Base-by-base conservation (phyloP, 1,139 yeast species). In the Yamadazyma triangularis region DNA sequence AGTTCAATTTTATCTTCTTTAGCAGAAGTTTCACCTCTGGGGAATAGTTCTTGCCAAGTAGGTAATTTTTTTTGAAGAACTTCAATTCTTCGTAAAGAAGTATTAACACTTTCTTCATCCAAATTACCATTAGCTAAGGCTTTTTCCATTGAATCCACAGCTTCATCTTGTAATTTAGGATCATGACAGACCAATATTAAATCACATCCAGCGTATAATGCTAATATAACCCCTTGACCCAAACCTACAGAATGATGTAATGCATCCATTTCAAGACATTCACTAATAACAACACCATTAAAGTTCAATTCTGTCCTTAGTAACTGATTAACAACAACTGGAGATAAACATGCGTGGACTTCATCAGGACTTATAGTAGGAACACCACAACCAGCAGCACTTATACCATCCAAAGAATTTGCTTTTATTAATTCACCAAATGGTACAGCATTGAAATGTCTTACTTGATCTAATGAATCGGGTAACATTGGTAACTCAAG, bases 341-440 rank as follows among this genome's bases (percentile, higher is more conserved):
- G 82, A 14, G 77, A 70, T 33, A 79, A 56, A 42, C 84, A 78
- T 2, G 84, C 83, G 47, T 77, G 82, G 28, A 74, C 66, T 42
- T 77, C 85, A 40, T 73, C 77, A 12, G 77, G 77, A 18, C 77
- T 64, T 12, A 78, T 68, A 29, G 75, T 71, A 1, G 85, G 85
- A n/a, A 77, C 71, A 4, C 81, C 82, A 40, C 82, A 77, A 4
- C 83, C 83, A n/a, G 83, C 79, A 4, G 75, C 81, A 55, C 72
- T 64, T 16, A 77, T 56, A 0, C 83, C 77, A 48, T 78, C 83
- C 25, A 78, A 52, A 6, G 64, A 38, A n/a, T 62, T 64, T 26
- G 60, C 68, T 27, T 70, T 64, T 25, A 75, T 70, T 28, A 77
- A 57, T 32, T 62, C 60, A 10, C 69, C 68, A 44, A 77, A 78